Base-by-base conservation (phyloP, 306 rosid species). In the Leucaena leucocephala region DNA sequence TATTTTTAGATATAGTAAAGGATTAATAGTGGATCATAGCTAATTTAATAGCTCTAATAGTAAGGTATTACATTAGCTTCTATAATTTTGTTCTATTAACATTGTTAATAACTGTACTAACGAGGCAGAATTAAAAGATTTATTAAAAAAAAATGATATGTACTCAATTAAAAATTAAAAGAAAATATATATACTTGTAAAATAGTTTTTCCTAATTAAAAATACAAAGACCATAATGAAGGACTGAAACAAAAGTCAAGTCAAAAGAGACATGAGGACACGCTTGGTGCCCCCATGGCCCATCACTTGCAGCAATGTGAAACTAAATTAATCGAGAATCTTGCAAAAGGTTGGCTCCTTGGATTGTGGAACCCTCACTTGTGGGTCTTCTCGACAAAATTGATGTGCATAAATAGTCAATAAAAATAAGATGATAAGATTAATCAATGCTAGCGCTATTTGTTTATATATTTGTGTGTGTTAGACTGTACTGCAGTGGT, bases 181-280 rank as follows among this genome's bases (percentile, higher is more conserved):
- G 27, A 27, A 27, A 27, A 27, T 27, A 27, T 27, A 27, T 27
- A 0, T 27, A 27, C 27, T 27, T 27, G 27, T 27, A 27, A 27
- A 27, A 27, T 27, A 27, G 27, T 27, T 27, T 27, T 27, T 27
- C 1, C 27, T 27, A 27, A 16, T 50, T 50, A 16, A 50, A 50
- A 5, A 50, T 16, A 17, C 58, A 17, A 17, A 17, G 40, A 72
- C 1, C 27, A 27, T 45, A 46, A 38, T 68, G 64, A 39, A 68
- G 33, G n/a, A 35, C 55, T 44, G 10, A 85, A 74, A 69, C 69
- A 74, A 64, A 78, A 46, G 85, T 78, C 71, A 78, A 81, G 85
- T 74, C 78, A 84, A 80, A 59, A 81, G 82, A 5, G 55, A 63
- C 68, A 54, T 78, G 76, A 77, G 42, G 6, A 10, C 82, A 80